Conservation (phyloP, 805 yeast species). For the Lipomyces sp. region DNA sequence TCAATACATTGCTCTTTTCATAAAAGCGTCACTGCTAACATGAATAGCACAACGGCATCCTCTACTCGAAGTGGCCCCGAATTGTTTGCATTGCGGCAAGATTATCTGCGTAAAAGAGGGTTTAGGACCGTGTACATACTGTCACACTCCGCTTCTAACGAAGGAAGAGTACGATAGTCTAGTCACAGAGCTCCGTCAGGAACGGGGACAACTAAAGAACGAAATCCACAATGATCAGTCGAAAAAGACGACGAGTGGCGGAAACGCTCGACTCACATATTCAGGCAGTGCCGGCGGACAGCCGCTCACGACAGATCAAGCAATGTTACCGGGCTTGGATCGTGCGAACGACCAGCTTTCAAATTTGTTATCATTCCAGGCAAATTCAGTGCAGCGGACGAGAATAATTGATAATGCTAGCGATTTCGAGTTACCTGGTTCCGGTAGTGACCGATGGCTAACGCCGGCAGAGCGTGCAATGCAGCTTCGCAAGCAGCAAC, state of each 20-base stretch:
- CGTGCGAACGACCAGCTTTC: constrained; percentile 78
- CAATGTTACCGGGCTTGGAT: constrained; percentile 44
- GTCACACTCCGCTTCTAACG: constrained; percentile 71
- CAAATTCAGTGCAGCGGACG: constrained; percentile 86
- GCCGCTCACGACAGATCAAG: constrained; percentile 10
- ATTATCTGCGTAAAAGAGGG: constrained; percentile 92
- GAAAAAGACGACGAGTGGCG: background rate
- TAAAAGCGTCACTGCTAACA: background rate
- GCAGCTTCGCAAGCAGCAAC: constrained; percentile 84
- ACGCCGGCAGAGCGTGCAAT: constrained; percentile 82
- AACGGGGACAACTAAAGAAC: constrained; percentile 54
- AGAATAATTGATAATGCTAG: constrained; percentile 90
- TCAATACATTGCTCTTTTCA: background rate
- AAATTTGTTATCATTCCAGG: constrained; percentile 77
- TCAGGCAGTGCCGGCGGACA: constrained; percentile 34
- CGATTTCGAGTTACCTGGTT: constrained; percentile 72
- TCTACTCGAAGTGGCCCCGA: constrained; percentile 85
- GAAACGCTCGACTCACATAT: constrained; percentile 23
- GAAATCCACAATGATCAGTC: constrained; percentile 31
- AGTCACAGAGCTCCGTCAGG: constrained; percentile 56
- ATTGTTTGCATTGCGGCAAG: constrained; percentile 92
- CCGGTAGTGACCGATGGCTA: constrained; percentile 74
- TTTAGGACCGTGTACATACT: constrained; percentile 82
- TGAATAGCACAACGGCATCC: constrained; percentile 63
- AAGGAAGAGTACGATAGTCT: constrained; percentile 66